Percentiles rank a stretch among this genome's conserved stretches.
phyloP scores from a whole-genome alignment of 306 rosid genomes.

The Hippophae gyantsensis region DNA sequence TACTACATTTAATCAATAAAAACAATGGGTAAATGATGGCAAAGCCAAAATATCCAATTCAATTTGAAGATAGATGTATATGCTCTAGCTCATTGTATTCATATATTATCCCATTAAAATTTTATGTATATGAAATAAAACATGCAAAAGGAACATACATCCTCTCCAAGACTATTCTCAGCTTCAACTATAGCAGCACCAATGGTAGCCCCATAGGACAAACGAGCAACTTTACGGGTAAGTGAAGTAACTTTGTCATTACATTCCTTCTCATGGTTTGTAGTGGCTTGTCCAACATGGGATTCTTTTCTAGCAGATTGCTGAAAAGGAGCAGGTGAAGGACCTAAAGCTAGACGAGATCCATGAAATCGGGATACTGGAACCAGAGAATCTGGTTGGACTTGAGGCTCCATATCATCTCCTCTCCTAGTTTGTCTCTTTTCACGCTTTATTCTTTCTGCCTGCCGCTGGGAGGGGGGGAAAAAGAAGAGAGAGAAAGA shows the following conservation, averaged over 20 bases:
- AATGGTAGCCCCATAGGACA: conserved; percentile 42
- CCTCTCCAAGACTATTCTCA: conserved; percentile 60
- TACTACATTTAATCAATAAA: neutral
- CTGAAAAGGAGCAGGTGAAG: conserved; percentile 64
- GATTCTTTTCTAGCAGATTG: conserved; percentile 23
- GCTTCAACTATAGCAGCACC: conserved; percentile 95
- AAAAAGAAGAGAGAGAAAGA: neutral
- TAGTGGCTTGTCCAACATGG: conserved; percentile 15
- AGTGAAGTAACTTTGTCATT: conserved; percentile 23
- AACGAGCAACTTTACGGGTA: conserved; percentile 45
- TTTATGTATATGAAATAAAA: neutral
- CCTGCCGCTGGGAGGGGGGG: conserved; percentile 43
- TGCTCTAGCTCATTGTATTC: no score
- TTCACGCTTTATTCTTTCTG: conserved; percentile 81
- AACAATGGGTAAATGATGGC: neutral
- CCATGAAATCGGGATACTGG: conserved; percentile 66
- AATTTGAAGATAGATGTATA: no score
- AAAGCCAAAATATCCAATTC: neutral
- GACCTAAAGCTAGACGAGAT: conserved; percentile 95
- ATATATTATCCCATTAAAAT: no score
- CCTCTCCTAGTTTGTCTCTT: conserved; percentile 71
- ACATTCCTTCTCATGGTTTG: conserved; percentile 10
- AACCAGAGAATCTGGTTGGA: conserved; percentile 67
- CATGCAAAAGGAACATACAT: conserved; percentile 41
- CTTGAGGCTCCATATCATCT: conserved; percentile 65